These are phyloP conservation scores for Allium sativum DNA, from an alignment of 106 monocot species.

Conservation along the genomic window DNA sequence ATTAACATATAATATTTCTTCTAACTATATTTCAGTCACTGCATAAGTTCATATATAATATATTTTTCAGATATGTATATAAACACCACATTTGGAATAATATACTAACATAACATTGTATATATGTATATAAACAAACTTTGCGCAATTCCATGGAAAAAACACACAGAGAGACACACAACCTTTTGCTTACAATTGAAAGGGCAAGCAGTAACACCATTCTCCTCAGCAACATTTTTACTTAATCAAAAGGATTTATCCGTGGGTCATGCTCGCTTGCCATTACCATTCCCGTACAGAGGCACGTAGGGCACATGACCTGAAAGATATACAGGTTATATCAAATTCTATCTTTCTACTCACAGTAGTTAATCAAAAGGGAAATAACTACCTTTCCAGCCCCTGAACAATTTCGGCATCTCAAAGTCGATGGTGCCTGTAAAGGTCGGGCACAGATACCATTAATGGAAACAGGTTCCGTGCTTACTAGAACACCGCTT, in stretches of 20 bases:
- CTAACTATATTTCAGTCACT: too few species aligned
- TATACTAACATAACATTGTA: too few species aligned
- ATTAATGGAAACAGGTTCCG: constrained; percentile 36
- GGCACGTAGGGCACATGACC: constrained; percentile 98
- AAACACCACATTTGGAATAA: too few species aligned
- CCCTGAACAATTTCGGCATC: constrained; percentile 75
- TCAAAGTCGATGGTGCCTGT: constrained; percentile 34
- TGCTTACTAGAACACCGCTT: constrained; percentile 41
- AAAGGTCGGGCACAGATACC: constrained; percentile 32
- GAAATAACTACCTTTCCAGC: constrained; percentile 77
- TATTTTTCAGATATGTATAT: too few species aligned
- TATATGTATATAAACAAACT: too few species aligned
- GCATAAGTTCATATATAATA: too few species aligned
- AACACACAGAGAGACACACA: too few species aligned
- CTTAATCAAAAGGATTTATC: constrained; percentile 72
- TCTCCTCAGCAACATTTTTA: not conserved
- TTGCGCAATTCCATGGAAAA: too few species aligned
- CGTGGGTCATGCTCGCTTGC: constrained; percentile 93
- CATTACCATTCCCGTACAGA: constrained; percentile 94
- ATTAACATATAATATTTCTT: too few species aligned
- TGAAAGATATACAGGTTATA: constrained; percentile 9
- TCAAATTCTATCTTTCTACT: not conserved
- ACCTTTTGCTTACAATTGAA: too few species aligned
- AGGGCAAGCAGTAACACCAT: too few species aligned
- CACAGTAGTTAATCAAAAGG: not conserved